Conservation (phyloP, 176 grass and related monocot species). For the Saccharum spontaneum region DNA sequence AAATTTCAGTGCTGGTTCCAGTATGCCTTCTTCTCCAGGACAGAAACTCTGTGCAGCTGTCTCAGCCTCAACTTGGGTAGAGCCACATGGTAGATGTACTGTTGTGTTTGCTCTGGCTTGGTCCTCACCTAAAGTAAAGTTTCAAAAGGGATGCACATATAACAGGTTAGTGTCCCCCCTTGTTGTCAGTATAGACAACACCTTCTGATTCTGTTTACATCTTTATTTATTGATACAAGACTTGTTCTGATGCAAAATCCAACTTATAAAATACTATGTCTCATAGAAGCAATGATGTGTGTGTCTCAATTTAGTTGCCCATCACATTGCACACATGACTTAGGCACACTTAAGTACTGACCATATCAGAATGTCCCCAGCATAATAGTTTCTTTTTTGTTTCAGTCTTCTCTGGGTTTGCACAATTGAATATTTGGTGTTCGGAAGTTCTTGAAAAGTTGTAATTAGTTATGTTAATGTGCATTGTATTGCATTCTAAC, state of each 20-base stretch:
- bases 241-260: constrained; percentile 13
- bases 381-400: background rate
- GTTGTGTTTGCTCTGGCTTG: constrained; percentile 82
- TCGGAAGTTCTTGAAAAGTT: background rate
- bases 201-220: constrained; percentile 2
- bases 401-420: background rate
- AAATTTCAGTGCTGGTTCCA: constrained; percentile 67
- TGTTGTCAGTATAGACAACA: constrained; percentile 3
- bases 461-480: background rate
- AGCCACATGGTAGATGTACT: constrained; percentile 92
- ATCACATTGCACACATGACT: background rate
- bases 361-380: background rate
- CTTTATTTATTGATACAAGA: background rate
- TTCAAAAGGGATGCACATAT: constrained; percentile 94
- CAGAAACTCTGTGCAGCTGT: constrained; percentile 83
- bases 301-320: background rate
- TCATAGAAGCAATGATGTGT: background rate
- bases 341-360: background rate
- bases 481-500: background rate
- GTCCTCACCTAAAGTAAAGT: constrained; percentile 98
- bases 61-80: constrained; percentile 88
- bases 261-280: constrained; percentile 20
- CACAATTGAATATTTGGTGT: background rate
- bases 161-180: constrained; percentile 55
- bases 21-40: constrained; percentile 71